Evolutionary conservation across 2,329 filamentous ascomycete species (phyloP).

Genomic region (Fusarium sp.): DNA sequence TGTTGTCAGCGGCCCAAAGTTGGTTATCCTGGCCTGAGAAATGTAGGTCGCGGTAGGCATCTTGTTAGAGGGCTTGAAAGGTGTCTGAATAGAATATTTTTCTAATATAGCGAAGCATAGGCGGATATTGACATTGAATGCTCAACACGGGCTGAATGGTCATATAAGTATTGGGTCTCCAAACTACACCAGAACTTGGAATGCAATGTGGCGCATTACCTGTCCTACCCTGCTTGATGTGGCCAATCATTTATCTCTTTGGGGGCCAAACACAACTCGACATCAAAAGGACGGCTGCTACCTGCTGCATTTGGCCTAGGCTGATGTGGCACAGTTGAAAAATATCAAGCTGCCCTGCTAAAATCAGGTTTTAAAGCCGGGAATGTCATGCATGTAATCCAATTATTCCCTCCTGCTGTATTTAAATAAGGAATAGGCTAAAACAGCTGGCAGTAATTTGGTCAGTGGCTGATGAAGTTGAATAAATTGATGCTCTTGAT

Average conservation of each 20-base stretch:
- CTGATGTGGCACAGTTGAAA: background rate
- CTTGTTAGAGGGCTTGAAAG: fast-evolving
- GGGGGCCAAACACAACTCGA: background rate
- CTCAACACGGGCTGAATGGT: fast-evolving
- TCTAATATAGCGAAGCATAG: background rate
- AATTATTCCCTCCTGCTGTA: background rate
- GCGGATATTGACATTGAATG: too few species aligned
- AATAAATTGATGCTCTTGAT: fast-evolving
- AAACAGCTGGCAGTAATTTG: background rate
- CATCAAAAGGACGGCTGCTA: fast-evolving
- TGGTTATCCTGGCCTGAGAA: background rate
- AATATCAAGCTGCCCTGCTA: background rate
- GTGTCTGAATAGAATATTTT: fast-evolving
- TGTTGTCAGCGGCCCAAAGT: background rate
- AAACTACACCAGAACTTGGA: background rate
- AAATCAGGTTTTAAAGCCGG: background rate
- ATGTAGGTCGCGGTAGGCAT: background rate
- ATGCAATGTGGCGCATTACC: background rate
- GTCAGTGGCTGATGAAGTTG: fast-evolving
- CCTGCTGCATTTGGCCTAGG: background rate
- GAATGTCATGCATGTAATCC: background rate
- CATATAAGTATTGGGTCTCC: background rate
- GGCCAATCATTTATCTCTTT: slow-evolving; percentile 20
- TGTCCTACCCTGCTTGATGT: background rate
- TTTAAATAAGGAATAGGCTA: background rate